Evolutionary conservation across 306 rosid genomes (phyloP).

Genomic region (Echinosophora koreensis): DNA sequence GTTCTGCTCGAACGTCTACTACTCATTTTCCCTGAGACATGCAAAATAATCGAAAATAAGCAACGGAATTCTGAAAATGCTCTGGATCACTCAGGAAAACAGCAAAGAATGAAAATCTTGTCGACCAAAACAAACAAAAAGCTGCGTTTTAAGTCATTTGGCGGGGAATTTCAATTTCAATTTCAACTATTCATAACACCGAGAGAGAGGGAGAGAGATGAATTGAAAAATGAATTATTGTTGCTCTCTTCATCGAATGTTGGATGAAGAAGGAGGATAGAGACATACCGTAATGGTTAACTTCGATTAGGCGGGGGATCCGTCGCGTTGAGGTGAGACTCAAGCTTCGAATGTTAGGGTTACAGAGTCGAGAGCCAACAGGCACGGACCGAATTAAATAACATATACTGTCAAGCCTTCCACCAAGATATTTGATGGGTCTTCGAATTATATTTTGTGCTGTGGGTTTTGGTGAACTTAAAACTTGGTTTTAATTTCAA

Average conservation of each 20-base stretch:
- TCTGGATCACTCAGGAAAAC: background rate
- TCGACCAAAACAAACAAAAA: background rate
- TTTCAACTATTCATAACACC: too few species aligned
- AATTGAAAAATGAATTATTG: too few species aligned
- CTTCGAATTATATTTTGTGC: too few species aligned
- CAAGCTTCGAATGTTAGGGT: constrained; percentile 44
- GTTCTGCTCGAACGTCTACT: constrained; percentile 84
- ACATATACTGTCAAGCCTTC: too few species aligned
- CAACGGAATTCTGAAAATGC: background rate
- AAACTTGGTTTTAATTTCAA: too few species aligned
- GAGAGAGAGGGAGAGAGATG: background rate
- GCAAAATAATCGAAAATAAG: background rate
- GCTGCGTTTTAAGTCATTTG: background rate
- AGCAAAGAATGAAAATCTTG: background rate
- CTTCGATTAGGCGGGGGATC: constrained; percentile 47
- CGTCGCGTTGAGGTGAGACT: constrained; percentile 34
- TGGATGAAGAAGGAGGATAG: background rate
- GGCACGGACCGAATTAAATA: too few species aligned
- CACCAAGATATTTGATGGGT: too few species aligned
- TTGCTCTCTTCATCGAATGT: too few species aligned
- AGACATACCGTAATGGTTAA: constrained; percentile 27
- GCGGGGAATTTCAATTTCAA: background rate
- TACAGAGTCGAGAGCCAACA: background rate
- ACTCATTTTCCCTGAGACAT: constrained; percentile 66
- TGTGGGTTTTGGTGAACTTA: too few species aligned